These are phyloP conservation scores for Cercophora samala DNA, from an alignment of 495 filamentous ascomycete genomes.

Conservation along the genomic window DNA sequence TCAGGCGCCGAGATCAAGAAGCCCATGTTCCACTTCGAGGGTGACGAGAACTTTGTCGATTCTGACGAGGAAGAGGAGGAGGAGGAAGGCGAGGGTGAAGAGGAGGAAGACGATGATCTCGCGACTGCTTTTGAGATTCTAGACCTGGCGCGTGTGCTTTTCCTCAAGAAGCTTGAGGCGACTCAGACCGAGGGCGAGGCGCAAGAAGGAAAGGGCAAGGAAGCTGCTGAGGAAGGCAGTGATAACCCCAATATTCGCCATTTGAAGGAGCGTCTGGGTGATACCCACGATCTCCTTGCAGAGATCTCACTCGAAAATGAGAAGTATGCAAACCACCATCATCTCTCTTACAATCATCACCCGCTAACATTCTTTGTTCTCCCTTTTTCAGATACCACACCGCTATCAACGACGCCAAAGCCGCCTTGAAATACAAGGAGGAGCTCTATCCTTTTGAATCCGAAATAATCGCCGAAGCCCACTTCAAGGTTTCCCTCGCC, in stretches of 20 bases:
- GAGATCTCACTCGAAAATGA: conserved; percentile 96
- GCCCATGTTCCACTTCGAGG: conserved; percentile 84
- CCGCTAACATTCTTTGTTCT: conserved; percentile 13
- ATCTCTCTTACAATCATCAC: conserved; percentile 23
- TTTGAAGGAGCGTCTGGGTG: conserved; percentile 78
- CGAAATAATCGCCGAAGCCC: conserved; percentile 82
- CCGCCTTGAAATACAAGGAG: conserved; percentile 70
- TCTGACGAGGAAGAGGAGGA: conserved; percentile 59
- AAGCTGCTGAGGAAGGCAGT: conserved; percentile 27
- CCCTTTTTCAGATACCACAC: conserved; percentile 64
- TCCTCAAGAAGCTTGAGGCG: conserved; percentile 53
- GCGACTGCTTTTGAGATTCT: conserved; percentile 86
- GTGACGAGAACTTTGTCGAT: conserved; percentile 89
- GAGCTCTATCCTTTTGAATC: conserved; percentile 74
- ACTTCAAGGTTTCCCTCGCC: conserved; percentile 93
- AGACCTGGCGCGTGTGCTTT: conserved; percentile 83
- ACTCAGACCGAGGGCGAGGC: conserved; percentile 30
- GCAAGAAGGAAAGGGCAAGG: conserved; percentile 54
- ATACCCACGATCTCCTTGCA: conserved; percentile 86
- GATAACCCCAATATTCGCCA: conserved; percentile 53
- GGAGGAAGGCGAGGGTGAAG: conserved; percentile 40
- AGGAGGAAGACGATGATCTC: conserved; percentile 80
- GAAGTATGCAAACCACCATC: conserved; percentile 39
- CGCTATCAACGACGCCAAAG: conserved; percentile 75
- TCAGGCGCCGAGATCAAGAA: conserved; percentile 48